phyloP scores from a whole-genome alignment of 2,329 filamentous ascomycete genomes.

The Bipolaris sorokiniana region DNA sequence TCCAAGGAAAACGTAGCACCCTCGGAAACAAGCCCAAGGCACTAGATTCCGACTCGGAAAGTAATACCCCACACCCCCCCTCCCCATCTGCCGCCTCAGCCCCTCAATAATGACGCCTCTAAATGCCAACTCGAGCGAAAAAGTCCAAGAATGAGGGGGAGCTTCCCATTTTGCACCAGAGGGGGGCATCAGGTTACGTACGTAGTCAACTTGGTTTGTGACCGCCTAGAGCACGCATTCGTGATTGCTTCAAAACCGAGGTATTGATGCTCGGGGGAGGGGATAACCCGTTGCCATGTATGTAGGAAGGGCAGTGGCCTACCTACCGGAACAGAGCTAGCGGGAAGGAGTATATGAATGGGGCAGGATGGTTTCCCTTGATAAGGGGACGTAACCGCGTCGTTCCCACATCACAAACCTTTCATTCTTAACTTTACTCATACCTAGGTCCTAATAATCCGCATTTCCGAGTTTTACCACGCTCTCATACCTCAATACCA shows the following conservation, averaged over 20 bases:
- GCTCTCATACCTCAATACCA: background rate
- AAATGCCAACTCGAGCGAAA: background rate
- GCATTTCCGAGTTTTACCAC: background rate
- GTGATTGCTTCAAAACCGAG: background rate
- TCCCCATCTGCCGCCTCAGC: background rate
- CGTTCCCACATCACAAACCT: background rate
- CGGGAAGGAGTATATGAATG: background rate
- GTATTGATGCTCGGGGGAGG: background rate
- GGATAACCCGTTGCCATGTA: background rate
- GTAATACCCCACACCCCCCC: background rate
- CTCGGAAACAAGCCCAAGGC: background rate
- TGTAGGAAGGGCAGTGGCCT: background rate
- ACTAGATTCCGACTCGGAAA: slow-evolving; percentile 4
- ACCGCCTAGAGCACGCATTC: background rate
- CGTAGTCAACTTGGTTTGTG: background rate
- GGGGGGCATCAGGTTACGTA: background rate
- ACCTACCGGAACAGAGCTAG: background rate
- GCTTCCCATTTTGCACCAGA: background rate
- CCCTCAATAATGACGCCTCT: slow-evolving; percentile 1
- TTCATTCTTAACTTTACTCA: background rate
- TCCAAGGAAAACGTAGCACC: background rate
- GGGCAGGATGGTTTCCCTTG: background rate
- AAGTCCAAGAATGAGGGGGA: slow-evolving; percentile 1
- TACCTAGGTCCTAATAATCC: background rate
- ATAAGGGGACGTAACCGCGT: background rate